These are phyloP conservation scores for Hypoxylon intermedium DNA, from an alignment of 495 filamentous ascomycete species.

Conservation along the genomic window DNA sequence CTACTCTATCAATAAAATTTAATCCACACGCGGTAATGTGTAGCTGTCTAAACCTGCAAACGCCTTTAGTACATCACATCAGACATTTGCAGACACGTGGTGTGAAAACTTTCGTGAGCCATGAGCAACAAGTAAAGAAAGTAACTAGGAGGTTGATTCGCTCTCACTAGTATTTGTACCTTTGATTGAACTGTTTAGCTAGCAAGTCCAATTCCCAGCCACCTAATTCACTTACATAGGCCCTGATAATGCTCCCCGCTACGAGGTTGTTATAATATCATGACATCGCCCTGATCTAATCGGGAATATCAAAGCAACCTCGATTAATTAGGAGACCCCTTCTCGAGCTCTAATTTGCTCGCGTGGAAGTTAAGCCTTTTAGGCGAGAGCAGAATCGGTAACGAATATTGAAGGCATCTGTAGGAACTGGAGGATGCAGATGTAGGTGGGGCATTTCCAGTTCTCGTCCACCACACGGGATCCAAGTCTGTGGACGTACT, in stretches of 20 bases:
- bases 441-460: not conserved
- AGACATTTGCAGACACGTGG: too few species aligned
- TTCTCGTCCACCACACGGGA: conserved; percentile 2
- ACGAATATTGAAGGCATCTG: not conserved
- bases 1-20: too few species aligned
- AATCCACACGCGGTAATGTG: not conserved
- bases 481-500: conserved; percentile 2
- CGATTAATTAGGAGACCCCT: not conserved
- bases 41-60: not conserved
- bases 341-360: not conserved
- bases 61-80: not conserved
- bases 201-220: not conserved
- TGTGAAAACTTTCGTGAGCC: too few species aligned
- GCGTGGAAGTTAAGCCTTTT: not conserved
- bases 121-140: too few species aligned
- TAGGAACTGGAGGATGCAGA: not conserved
- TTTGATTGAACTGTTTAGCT: not conserved
- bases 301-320: not conserved
- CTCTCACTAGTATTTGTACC: too few species aligned
- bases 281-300: not conserved
- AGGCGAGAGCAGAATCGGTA: not conserved
- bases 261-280: not conserved
- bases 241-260: not conserved
- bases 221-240: not conserved
- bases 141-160: too few species aligned